Evolutionary conservation across 192 early-diverging fungal species (phyloP).

Genomic region (Rhizophagus sp.): DNA sequence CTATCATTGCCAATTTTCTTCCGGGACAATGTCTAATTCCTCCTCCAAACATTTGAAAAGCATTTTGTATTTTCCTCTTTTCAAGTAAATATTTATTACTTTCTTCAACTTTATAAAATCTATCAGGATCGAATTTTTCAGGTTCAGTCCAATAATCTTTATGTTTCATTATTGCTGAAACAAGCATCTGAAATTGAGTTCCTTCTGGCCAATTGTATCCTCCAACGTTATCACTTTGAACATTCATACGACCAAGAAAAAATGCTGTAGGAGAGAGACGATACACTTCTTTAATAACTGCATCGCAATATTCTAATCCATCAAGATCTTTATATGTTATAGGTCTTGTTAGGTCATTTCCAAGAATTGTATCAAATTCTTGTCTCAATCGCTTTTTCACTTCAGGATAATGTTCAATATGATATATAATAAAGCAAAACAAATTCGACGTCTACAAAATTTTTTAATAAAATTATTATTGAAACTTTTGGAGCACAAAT

Average conservation of each 20-base stretch:
- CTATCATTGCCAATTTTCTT: neutral
- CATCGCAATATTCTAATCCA: conserved; percentile 10
- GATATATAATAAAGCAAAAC: neutral
- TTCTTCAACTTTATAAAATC: conserved; percentile 3
- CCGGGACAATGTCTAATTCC: neutral
- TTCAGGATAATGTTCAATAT: conserved; percentile 3
- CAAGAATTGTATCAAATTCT: neutral
- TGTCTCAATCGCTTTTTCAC: neutral
- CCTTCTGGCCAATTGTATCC: conserved; percentile 9
- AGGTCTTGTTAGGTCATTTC: neutral
- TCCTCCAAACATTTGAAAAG: conserved; percentile 3
- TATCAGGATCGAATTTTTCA: conserved; percentile 20
- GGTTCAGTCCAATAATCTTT: neutral
- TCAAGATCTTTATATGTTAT: neutral
- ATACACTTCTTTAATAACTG: conserved; percentile 5
- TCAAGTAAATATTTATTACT: too few relatives aligned
- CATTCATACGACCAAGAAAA: too few relatives aligned
- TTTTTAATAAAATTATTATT: neutral
- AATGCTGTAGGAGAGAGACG: neutral
- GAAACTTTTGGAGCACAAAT: neutral
- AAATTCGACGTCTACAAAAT: neutral
- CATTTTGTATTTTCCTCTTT: neutral
- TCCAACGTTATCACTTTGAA: neutral
- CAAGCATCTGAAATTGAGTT: neutral
- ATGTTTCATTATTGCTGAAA: neutral